These are phyloP conservation scores for Shiraia bambusicola DNA, from an alignment of 2,329 filamentous ascomycete species.

Conservation along the genomic window DNA sequence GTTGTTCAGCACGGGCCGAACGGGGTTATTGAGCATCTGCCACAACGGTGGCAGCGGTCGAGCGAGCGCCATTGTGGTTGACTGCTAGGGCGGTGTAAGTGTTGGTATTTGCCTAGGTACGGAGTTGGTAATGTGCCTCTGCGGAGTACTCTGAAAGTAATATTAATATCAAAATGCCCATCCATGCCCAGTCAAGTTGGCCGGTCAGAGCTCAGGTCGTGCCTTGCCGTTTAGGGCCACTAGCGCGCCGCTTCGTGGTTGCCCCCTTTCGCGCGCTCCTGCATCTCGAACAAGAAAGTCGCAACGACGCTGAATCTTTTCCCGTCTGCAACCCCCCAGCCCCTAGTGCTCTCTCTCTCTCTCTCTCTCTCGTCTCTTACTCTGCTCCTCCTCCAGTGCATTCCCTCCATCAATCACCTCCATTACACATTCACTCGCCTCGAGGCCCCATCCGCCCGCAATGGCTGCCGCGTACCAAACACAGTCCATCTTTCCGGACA, in stretches of 20 bases:
- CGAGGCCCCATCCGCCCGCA: conserved; percentile 35
- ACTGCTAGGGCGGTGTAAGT: conserved; percentile 5
- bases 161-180: conserved; percentile 31
- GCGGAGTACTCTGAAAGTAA: too few relatives aligned
- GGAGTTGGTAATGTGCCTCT: too few relatives aligned
- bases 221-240: conserved; percentile 26
- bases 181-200: too few relatives aligned
- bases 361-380: too few relatives aligned
- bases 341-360: conserved; percentile 18
- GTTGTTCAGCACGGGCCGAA: conserved; percentile 42
- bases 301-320: conserved; percentile 38
- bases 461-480: conserved; percentile 68
- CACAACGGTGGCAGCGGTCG: conserved; percentile 47
- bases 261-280: conserved; percentile 44
- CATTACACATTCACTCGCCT: conserved; percentile 10
- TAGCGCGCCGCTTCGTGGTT: conserved; percentile 43
- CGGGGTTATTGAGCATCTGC: conserved; percentile 48
- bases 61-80: conserved; percentile 42
- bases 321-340: conserved; percentile 20
- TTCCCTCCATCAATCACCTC: conserved; percentile 12
- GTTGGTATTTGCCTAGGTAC: conserved; percentile 4
- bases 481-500: conserved; percentile 76
- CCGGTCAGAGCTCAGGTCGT: conserved; percentile 26
- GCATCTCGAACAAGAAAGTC: conserved; percentile 42
- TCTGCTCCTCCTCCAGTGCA: conserved; percentile 6